Evolutionary conservation across 73 alveolate species (phyloP), one percentile per base, ranked within the genome.

Genomic region (Tetrahymena borealis): DNA sequence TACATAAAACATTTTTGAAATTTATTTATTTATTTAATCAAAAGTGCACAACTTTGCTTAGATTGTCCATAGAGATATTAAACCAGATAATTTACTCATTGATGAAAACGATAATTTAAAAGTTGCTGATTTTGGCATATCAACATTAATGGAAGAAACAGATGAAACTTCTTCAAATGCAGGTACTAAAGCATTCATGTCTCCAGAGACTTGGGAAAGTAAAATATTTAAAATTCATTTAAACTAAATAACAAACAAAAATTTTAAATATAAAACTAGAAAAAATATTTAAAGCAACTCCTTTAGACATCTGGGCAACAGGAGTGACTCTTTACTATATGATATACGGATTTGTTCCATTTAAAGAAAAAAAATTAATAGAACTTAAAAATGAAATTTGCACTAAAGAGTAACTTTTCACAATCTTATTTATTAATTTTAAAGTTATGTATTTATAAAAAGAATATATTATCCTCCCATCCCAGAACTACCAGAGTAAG

Each of bases 251-350:
- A n/a, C n/a, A n/a, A 41, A 41, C 33, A n/a, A 24, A 24, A 60
- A 60, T 60, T 60, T 2, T 18, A 6, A 13, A 2, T 20, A 38
- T 78, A 40, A 36, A 31, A 40, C 36, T 41, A 38, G 93, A 91
- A 78, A 90, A 90, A 3, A 24, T 38, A 11, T 94, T 78, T 39
- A 79, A 38, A 90, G 96, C 94, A 4, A 90, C 60, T 32, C 93
- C 96, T 13, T 78, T 95, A 11, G 97, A 94, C 39, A 78, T 94
- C 16, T 94, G 97, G 96, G 97, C 97, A 33, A 42, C 94, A 24
- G 97, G 97, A 38, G 92, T 94, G 11, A 93, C 96, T 39, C 33
- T 94, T 16, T 94, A 93, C 41, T n/a, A 36, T 16, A 36, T 79
- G 35, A 91, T 93, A 16, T 94, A 93, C 39, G 90, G 91, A 24